phyloP scores from a whole-genome alignment of 1,284 basidiomycete species.

The Ustilago sp. region DNA sequence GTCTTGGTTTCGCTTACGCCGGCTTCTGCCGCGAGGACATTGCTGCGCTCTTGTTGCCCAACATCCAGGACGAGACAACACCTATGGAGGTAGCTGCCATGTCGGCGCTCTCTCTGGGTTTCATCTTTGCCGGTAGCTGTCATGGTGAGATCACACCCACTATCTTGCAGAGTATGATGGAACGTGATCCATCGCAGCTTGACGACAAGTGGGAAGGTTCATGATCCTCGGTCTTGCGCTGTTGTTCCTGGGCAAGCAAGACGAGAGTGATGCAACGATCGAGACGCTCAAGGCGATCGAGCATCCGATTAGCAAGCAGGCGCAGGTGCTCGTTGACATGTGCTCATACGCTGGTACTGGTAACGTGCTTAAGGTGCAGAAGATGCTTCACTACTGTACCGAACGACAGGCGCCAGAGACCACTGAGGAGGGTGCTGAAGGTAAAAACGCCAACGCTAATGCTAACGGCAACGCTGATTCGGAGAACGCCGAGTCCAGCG shows the following conservation, averaged over 20 bases:
- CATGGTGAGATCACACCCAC: constrained; percentile 92
- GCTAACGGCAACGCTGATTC: constrained; percentile 28
- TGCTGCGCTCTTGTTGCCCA: constrained; percentile 61
- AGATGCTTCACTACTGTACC: constrained; percentile 91
- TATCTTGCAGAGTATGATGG: constrained; percentile 92
- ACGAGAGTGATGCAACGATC: constrained; percentile 89
- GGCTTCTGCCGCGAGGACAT: constrained; percentile 92
- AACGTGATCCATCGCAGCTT: constrained; percentile 64
- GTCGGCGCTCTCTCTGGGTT: constrained; percentile 88
- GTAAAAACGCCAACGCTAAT: constrained; percentile 44
- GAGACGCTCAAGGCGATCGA: constrained; percentile 95
- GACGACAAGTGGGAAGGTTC: constrained; percentile 86
- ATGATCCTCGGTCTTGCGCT: constrained; percentile 90
- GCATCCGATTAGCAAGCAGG: constrained; percentile 89
- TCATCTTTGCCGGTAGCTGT: constrained; percentile 94
- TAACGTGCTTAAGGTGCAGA: constrained; percentile 93
- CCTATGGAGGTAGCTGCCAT: constrained; percentile 91
- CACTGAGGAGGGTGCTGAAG: constrained; percentile 57
- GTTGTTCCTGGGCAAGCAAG: constrained; percentile 79
- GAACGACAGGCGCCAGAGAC: constrained; percentile 80
- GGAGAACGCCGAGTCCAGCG: constrained; percentile 19
- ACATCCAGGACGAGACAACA: constrained; percentile 66
- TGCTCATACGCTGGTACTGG: constrained; percentile 96
- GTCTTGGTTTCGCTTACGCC: constrained; percentile 85
- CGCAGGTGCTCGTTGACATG: constrained; percentile 91